Base-by-base conservation (phyloP, 192 early-diverging fungal genomes). In the Podila epigama region DNA sequence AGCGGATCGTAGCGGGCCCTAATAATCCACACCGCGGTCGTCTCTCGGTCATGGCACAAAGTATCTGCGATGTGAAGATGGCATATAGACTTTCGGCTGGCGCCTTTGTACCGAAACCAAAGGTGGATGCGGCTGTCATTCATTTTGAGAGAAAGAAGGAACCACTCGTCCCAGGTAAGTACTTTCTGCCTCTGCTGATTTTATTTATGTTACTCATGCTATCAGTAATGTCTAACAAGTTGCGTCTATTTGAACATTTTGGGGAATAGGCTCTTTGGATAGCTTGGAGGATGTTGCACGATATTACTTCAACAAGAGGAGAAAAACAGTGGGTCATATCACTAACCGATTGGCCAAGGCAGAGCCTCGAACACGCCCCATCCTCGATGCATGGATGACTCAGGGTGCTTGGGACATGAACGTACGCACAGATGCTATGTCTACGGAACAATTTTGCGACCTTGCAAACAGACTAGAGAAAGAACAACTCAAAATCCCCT, bases 31-130 rank as follows among this genome's bases (percentile, higher is more conserved):
- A 85, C 28, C 82, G 93, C 15, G 87, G 91, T 48, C 81, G 93
- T 36, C 70, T 92, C 0, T 91, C 93, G 16, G 86, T 93, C 8
- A 83, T 93, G 63, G 83, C 89, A 5, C 93, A 94, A 62, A 87
- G 87, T 16, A 20, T 94, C 9, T 93, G 91, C 68, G 79, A 90
- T 50, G 88, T 85, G 16, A 84, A 85, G 58, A 80, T 80, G 60
- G 83, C 88, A 12, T 92, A 91, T 70, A 63, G 73, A 15, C 79
- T 94, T 11, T 86, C 89, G 4, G 63, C 86, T 0, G 75, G 85
- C 5, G 81, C 86, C 16, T 94, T 94, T 83, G 88, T 94, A n/a
- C 93, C 93, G 2, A 83, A 82, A 42, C 92, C 92, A 25, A 90
- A 88, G 56, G 85, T 94, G 15, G 88, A 94, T 69, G 92, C 91